A percentile compares a stretch with the other conserved stretches of the same genome.
These are phyloP conservation scores for Tylopilus plumbeoviolaceoides DNA, from an alignment of 768 basidiomycete species.

Conservation along the genomic window DNA sequence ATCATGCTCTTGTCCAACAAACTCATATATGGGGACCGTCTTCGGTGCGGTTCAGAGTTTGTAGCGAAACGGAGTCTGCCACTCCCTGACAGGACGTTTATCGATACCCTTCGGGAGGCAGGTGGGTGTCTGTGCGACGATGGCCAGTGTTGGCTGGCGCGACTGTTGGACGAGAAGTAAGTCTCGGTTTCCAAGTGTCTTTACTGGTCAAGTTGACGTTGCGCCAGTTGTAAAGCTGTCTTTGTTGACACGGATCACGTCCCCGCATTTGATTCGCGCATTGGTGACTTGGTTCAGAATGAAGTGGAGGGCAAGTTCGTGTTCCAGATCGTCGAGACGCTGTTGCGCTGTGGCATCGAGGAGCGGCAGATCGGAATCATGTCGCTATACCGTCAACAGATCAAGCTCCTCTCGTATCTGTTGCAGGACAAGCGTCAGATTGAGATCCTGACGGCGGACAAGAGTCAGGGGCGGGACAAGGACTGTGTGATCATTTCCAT, in stretches of 20 bases:
- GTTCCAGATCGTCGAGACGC: conserved; percentile 61
- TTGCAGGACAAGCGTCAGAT: conserved; percentile 53
- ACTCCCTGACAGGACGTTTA: conserved; percentile 45
- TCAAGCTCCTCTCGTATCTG: conserved; percentile 77
- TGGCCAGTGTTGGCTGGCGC: conserved; percentile 66
- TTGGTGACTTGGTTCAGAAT: conserved; percentile 91
- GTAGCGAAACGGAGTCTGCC: conserved; percentile 59
- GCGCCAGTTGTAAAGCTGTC: conserved; percentile 70
- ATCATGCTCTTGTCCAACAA: conserved; percentile 90
- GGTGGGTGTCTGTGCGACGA: conserved; percentile 29
- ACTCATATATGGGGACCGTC: conserved; percentile 75
- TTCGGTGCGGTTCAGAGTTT: conserved; percentile 72
- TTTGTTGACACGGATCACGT: conserved; percentile 91
- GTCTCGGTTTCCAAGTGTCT: conserved; percentile 11
- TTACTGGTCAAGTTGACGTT: neutral
- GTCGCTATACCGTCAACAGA: conserved; percentile 91
- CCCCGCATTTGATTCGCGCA: conserved; percentile 74
- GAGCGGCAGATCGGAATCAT: conserved; percentile 81
- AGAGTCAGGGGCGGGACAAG: conserved; percentile 93
- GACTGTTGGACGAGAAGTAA: conserved; percentile 61
- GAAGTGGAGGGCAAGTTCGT: conserved; percentile 69
- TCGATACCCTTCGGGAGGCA: conserved; percentile 42
- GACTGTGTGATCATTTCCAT: conserved; percentile 92
- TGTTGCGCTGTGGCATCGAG: conserved; percentile 60
- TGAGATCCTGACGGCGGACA: conserved; percentile 90